These are phyloP conservation scores for Rossbeevera mucosa DNA, from an alignment of 768 basidiomycete species.

Conservation along the genomic window DNA sequence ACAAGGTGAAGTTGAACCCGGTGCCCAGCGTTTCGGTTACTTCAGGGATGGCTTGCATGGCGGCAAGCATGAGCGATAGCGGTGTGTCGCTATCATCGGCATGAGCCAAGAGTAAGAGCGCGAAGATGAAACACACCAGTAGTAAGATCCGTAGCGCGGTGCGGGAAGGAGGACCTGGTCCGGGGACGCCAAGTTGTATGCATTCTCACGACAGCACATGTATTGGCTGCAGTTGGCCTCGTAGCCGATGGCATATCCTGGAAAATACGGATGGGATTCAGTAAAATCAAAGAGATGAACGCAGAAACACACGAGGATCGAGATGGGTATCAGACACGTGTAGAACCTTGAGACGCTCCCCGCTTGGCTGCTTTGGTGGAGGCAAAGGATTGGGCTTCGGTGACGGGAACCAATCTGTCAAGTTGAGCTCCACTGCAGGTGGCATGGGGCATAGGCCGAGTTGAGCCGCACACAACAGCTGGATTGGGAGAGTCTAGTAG, in stretches of 20 bases:
- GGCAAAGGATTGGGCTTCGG: slow-evolving; percentile 48
- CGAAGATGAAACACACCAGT: slow-evolving; percentile 4
- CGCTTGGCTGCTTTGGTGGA: slow-evolving; percentile 37
- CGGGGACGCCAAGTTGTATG: slow-evolving; percentile 44
- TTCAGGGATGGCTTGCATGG: slow-evolving; percentile 60
- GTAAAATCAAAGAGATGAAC: neutral
- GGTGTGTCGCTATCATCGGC: slow-evolving; percentile 50
- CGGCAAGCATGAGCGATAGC: slow-evolving; percentile 50
- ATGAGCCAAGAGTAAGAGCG: neutral
- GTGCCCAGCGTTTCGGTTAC: slow-evolving; percentile 54
- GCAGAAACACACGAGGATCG: slow-evolving; percentile 40
- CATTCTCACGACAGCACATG: slow-evolving; percentile 57
- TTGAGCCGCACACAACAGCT: slow-evolving; percentile 36
- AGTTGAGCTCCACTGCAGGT: slow-evolving; percentile 38
- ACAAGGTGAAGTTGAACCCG: slow-evolving; percentile 62
- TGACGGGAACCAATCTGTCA: slow-evolving; percentile 47
- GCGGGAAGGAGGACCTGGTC: slow-evolving; percentile 49
- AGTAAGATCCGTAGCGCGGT: slow-evolving; percentile 53
- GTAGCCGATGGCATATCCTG: slow-evolving; percentile 63
- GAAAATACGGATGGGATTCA: neutral
- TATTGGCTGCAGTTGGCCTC: slow-evolving; percentile 66
- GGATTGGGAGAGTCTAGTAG: neutral
- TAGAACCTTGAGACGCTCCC: slow-evolving; percentile 44
- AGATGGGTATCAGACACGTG: slow-evolving; percentile 49
- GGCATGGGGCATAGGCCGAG: slow-evolving; percentile 36